A percentile compares a stretch with the other conserved stretches of the same genome.
phyloP scores from a whole-genome alignment of 2,329 filamentous ascomycete species.

The Verticillium longisporum region DNA sequence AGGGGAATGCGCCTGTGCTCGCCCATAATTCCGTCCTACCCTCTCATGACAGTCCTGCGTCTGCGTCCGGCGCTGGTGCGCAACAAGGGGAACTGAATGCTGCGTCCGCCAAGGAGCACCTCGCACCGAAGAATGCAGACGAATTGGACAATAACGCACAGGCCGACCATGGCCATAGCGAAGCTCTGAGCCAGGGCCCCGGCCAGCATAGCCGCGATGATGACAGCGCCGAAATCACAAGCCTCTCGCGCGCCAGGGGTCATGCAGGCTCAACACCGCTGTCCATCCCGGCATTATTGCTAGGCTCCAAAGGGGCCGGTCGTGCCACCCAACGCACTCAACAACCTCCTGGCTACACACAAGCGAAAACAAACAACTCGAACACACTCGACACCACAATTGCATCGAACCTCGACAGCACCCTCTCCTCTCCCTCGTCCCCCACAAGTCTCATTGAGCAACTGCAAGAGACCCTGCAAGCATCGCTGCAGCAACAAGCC shows the following conservation, averaged over 20 bases:
- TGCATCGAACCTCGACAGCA: slow-evolving; percentile 1
- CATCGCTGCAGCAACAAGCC: background rate
- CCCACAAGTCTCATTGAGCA: slow-evolving; percentile 13
- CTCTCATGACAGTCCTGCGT: background rate
- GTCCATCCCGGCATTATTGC: slow-evolving; percentile 3
- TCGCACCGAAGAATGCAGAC: background rate
- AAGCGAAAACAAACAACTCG: background rate
- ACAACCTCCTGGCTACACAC: background rate
- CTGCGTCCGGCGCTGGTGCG: background rate
- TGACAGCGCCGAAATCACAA: slow-evolving; percentile 3
- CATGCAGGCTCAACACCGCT: slow-evolving; percentile 11
- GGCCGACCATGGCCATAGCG: background rate
- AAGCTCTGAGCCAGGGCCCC: background rate
- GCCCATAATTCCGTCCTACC: background rate
- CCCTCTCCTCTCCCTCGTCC: slow-evolving; percentile 6
- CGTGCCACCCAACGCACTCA: background rate
- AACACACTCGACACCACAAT: background rate
- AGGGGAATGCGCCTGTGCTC: background rate
- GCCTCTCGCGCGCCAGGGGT: slow-evolving; percentile 4
- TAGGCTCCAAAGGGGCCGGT: background rate
- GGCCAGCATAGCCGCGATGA: background rate
- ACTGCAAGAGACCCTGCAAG: slow-evolving; percentile 12
- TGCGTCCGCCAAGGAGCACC: background rate
- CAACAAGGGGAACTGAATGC: background rate
- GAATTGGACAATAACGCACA: background rate